Base-by-base conservation (phyloP, 306 rosid genomes). In the Clitoria ternatea region DNA sequence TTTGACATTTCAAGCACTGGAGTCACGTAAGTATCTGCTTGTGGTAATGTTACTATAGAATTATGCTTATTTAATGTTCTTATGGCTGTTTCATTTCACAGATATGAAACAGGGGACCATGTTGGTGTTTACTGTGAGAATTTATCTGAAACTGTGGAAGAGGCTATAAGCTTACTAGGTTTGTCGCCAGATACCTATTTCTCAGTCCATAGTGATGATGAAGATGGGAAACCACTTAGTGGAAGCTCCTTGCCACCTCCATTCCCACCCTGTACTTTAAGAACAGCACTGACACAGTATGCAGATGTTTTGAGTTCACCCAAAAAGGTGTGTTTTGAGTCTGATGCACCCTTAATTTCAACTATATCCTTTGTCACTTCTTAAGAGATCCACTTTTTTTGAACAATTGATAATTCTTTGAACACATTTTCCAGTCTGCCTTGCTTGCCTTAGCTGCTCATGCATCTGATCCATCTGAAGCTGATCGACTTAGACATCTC, bases 61-160 rank as follows among this genome's bases (percentile, higher is more conserved):
- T 14, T 18, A 27, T 13, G 30, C 13, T 22, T 62, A 22, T 36
- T 22, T 54, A 14, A 17, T 60, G 57, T 79, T 47, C 52, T 66
- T 53, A 32, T 59, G 23, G 50, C 18, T 44, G 18, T 45, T 42
- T 30, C 53, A 30, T 64, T 74, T 76, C 66, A 50, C 89, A 95
- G 99, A 79, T 95, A 95, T 36, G 99, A 91, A 77, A 91, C 99
- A 2, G 99, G 99, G 70, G 99, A 95, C 81, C 99, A 91, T 73
- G 97, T 95, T 36, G 99, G 97, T 77, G 96, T 95, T 52, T 89
- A 82, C 86, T 87, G 96, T 81, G 99, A 91, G 83, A 95, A 95
- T 82, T 84, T 87, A 54, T 54, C 87, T 39, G 99, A 95, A 77
- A 77, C 80, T 29, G 96, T 91, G 68, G 96, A 89, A 57, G 97